Base-by-base conservation (phyloP, 2,329 filamentous ascomycete genomes). In the Pezicula neosporulosa region DNA sequence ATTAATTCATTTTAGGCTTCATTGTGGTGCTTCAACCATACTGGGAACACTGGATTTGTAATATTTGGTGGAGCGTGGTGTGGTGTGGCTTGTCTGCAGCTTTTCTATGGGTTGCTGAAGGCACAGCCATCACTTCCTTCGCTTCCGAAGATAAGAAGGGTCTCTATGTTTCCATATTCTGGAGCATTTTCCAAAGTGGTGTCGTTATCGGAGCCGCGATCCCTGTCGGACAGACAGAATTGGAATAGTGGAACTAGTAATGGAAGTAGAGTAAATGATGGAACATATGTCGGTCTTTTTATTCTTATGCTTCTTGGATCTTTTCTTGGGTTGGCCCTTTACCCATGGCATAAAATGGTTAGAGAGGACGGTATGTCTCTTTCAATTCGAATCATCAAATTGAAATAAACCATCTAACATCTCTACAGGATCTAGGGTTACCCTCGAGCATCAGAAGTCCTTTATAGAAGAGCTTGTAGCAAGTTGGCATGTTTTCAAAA, bases 141-240 rank as follows among this genome's bases (percentile, higher is more conserved):
- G 90, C 90, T 2, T 76, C 80, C 10, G 91, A 96, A 70, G 69
- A 81, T 33, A 81, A 82, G 56, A 96, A 96, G 77, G 91, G 91
- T 42, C 85, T 85, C 53, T 96, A 90, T 67, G 94, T 96, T 67
- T 87, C 88, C 53, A 85, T 84, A 74, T 96, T 96, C 73, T 96
- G 91, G 91, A 85, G 91, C 69, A 94, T 96, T 63, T 96, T 96
- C 78, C 96, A 96, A 70, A 69, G 91, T 49, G 91, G 91, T 60
- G 90, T 84, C 63, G 90, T 96, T 54, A 89, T 96, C 67, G 91
- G 91, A 86, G 63, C 69, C 84, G 59, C 70, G 74, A 86, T 90
- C 54, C 84, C 85, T 10, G 79, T 89, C 9, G 86, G n/a, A n/a
- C n/a, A n/a, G 78, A 55, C 78, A 87, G 68, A 89, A 89, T 70